Evolutionary conservation across 345 rosid species (phyloP).

Genomic region (Populus ilicifolia): DNA sequence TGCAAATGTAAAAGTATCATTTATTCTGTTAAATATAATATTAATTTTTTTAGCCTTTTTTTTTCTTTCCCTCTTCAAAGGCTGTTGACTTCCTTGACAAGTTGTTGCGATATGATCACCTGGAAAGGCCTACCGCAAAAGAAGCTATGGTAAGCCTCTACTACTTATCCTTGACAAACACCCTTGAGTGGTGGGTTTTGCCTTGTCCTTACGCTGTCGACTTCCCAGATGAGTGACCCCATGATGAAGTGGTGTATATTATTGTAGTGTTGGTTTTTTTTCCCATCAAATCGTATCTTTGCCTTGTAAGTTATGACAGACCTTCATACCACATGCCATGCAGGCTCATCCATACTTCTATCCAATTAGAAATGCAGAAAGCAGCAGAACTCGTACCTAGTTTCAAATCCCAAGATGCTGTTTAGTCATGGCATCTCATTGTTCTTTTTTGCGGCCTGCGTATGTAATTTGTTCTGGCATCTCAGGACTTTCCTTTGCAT

Average conservation of each 20-base stretch:
- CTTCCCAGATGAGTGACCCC: no score
- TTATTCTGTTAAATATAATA: neutral
- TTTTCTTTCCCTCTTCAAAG: constrained; percentile 31
- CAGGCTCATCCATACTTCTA: constrained; percentile 92
- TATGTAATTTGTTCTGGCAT: neutral
- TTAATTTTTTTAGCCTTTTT: no score
- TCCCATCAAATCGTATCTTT: neutral
- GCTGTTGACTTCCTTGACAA: constrained; percentile 95
- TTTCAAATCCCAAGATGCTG: constrained; percentile 18
- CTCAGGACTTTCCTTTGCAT: neutral
- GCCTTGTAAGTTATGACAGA: neutral
- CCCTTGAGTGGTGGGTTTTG: neutral
- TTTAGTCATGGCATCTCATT: constrained; percentile 4
- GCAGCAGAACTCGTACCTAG: constrained; percentile 60
- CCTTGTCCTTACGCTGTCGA: neutral
- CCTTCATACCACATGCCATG: constrained; percentile 12
- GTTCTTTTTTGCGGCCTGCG: constrained; percentile 6
- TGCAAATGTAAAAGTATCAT: neutral
- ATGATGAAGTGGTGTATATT: no score
- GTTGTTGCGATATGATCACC: constrained; percentile 91
- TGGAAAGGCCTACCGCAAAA: constrained; percentile 96
- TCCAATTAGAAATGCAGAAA: constrained; percentile 84
- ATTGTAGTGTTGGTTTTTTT: neutral
- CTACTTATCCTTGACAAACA: neutral
- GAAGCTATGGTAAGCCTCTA: constrained; percentile 75